Evolutionary conservation across 441 rosid genomes (phyloP).

Genomic region (Pelargonium myrrhifolium): DNA sequence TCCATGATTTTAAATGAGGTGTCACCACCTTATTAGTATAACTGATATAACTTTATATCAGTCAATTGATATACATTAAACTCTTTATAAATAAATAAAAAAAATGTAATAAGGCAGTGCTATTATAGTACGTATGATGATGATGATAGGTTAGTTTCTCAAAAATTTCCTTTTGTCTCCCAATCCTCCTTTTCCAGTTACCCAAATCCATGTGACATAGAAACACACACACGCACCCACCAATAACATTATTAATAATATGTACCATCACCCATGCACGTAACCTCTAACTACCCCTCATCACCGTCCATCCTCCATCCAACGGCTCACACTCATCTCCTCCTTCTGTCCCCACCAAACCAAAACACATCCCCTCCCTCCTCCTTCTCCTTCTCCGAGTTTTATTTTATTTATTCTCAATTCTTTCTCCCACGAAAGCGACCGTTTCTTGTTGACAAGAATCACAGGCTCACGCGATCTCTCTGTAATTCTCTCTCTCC

Average conservation of each 20-base stretch:
- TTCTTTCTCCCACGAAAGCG: not conserved
- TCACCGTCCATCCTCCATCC: not conserved
- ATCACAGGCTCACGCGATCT: slow-evolving; percentile 6
- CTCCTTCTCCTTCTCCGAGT: not conserved
- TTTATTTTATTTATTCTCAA: not conserved
- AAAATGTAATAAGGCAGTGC: too few species aligned
- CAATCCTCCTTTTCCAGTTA: not conserved
- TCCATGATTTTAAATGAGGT: too few species aligned
- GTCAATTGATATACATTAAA: too few species aligned
- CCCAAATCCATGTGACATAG: slow-evolving; percentile 3
- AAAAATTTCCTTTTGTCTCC: not conserved
- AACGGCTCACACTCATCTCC: not conserved
- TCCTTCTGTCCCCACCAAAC: slow-evolving; percentile 3
- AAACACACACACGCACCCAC: not conserved
- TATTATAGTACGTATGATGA: too few species aligned
- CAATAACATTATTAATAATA: not conserved
- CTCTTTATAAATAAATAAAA: too few species aligned
- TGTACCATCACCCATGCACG: not conserved
- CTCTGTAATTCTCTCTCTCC: not conserved
- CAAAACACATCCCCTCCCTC: not conserved
- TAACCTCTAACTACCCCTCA: not conserved
- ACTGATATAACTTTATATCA: too few species aligned
- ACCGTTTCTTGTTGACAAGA: slow-evolving; percentile 3
- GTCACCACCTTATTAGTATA: too few species aligned
- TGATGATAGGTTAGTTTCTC: too few species aligned